Conservation (phyloP, 805 yeast genomes). For the Clavispora santaluciae region DNA sequence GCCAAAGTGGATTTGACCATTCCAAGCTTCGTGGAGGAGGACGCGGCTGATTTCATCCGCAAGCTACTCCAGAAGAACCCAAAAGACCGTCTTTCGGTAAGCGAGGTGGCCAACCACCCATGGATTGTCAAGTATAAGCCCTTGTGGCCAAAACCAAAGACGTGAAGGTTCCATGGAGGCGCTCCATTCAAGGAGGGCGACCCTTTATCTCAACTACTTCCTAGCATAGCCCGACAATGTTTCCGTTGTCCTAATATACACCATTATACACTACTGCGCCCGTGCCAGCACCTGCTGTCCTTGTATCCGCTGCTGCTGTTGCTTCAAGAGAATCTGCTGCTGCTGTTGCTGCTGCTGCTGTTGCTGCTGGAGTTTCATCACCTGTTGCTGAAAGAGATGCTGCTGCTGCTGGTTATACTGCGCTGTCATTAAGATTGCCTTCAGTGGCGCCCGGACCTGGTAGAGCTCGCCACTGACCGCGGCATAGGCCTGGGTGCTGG, state of each 20-base stretch:
- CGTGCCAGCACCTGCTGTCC: not conserved
- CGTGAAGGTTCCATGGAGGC: not conserved
- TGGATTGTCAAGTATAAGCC: conserved; percentile 72
- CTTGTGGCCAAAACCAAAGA: conserved; percentile 45
- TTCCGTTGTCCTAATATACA: not conserved
- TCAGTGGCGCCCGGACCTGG: conserved; percentile 44
- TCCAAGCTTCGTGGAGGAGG: conserved; percentile 64
- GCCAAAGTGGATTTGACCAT: conserved; percentile 69
- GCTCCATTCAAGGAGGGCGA: too few relatives aligned
- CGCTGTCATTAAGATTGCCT: conserved; percentile 38
- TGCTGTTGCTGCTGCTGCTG: conserved; percentile 28
- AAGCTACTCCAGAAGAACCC: conserved; percentile 67
- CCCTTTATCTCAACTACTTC: not conserved
- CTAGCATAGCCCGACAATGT: not conserved
- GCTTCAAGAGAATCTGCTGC: conserved; percentile 26
- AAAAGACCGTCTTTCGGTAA: conserved; percentile 53
- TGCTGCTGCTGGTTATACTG: conserved; percentile 41
- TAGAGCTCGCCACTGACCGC: conserved; percentile 58
- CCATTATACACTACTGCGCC: conserved; percentile 1
- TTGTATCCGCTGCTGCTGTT: conserved; percentile 47
- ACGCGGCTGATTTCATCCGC: conserved; percentile 72
- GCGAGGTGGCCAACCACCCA: conserved; percentile 67
- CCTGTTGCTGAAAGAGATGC: conserved; percentile 41
- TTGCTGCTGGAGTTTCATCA: conserved; percentile 35
- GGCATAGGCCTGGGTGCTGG: conserved; percentile 39